Evolutionary conservation across 148 eudicot genomes (phyloP).

Genomic region (Cornus controversa): DNA sequence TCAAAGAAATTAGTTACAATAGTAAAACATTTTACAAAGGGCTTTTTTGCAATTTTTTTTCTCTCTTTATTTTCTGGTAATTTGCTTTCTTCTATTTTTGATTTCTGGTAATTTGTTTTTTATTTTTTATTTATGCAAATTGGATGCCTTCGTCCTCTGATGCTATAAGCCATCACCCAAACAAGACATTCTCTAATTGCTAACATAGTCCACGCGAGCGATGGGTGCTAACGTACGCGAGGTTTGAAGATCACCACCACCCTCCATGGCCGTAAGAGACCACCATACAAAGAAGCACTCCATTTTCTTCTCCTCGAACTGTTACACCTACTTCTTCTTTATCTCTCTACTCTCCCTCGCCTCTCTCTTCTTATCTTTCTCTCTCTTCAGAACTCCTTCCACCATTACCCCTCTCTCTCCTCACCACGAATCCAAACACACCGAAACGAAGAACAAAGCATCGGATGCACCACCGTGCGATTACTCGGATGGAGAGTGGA

Average conservation of each 20-base stretch:
- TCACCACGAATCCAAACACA: neutral
- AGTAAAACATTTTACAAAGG: no score
- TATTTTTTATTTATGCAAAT: no score
- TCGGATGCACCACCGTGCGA: slow-evolving; percentile 35
- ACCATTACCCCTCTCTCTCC: neutral
- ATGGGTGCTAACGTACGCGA: slow-evolving; percentile 19
- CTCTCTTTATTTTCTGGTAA: no score
- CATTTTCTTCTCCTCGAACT: neutral
- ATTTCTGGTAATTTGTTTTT: no score
- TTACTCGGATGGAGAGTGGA: slow-evolving; percentile 69
- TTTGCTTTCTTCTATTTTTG: no score
- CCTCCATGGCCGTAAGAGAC: slow-evolving; percentile 35
- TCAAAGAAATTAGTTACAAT: no score
- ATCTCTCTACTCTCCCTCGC: slow-evolving; percentile 47
- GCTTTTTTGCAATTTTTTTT: no score
- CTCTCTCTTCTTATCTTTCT: slow-evolving; percentile 49
- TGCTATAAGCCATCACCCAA: no score
- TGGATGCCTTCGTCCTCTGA: no score
- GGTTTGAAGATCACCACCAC: neutral
- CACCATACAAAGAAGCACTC: slow-evolving; percentile 16
- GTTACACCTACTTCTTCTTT: slow-evolving; percentile 18
- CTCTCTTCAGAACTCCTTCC: slow-evolving; percentile 44
- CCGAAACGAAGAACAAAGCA: neutral
- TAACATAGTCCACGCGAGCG: neutral
- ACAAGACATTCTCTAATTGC: no score